phyloP scores from a whole-genome alignment of 495 filamentous ascomycete species.

The Letharia columbiana region DNA sequence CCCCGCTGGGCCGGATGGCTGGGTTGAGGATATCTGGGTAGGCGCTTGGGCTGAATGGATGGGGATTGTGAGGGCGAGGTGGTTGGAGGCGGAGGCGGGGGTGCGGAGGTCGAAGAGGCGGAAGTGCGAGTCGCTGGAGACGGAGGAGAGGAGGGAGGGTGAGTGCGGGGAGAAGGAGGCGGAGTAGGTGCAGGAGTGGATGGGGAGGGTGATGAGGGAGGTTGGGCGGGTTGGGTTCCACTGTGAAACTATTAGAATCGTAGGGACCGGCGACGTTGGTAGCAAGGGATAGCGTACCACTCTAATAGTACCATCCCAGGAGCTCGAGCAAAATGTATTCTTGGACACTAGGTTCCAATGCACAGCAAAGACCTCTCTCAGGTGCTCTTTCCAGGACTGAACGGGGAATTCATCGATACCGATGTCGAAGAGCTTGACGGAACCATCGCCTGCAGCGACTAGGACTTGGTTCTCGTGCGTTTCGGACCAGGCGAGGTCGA shows the following conservation, averaged over 20 bases:
- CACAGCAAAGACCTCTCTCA: constrained; percentile 81
- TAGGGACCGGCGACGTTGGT: background rate
- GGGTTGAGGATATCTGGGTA: constrained; percentile 29
- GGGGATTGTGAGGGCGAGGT: constrained; percentile 66
- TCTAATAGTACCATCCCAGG: constrained; percentile 92
- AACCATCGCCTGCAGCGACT: constrained; percentile 80
- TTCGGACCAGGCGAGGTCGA: constrained; percentile 90
- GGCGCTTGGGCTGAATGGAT: constrained; percentile 55
- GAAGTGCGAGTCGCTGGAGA: constrained; percentile 74
- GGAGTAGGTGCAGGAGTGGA: constrained; percentile 85
- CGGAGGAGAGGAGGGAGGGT: constrained; percentile 68
- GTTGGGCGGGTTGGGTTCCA: constrained; percentile 68
- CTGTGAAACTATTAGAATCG: constrained; percentile 25
- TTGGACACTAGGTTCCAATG: constrained; percentile 90
- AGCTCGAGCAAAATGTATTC: constrained; percentile 75
- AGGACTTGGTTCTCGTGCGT: constrained; percentile 88
- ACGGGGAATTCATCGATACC: constrained; percentile 70
- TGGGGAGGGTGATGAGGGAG: constrained; percentile 75
- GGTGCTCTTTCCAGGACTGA: constrained; percentile 83
- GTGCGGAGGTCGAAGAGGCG: constrained; percentile 85
- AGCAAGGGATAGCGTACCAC: constrained; percentile 41
- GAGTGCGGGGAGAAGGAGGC: constrained; percentile 73
- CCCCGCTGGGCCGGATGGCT: constrained; percentile 14
- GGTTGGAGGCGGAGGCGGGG: constrained; percentile 70
- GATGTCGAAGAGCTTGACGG: constrained; percentile 88